Conservation (phyloP, 768 basidiomycete genomes). For the Leccinum pellstonianum region DNA sequence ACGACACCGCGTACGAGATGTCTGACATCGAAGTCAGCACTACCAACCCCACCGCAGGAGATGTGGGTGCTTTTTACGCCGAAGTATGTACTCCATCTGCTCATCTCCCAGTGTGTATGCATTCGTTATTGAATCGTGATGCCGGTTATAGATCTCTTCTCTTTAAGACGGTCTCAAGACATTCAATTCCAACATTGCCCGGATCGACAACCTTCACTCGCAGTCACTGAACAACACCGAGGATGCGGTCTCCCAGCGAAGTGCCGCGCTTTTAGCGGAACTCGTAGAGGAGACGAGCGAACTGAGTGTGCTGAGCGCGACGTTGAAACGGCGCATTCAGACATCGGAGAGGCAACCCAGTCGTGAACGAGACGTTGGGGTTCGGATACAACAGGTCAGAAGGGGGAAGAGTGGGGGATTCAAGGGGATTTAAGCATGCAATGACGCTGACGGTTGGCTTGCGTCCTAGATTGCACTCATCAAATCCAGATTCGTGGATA, state of each 20-base stretch:
- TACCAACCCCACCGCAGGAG: conserved; percentile 37
- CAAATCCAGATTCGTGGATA: conserved; percentile 79
- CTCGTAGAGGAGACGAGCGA: conserved; percentile 71
- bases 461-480: conserved; percentile 52
- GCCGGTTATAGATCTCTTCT: conserved; percentile 56
- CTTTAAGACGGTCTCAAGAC: conserved; percentile 67
- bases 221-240: conserved; percentile 78
- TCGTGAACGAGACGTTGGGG: conserved; percentile 62
- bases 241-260: conserved; percentile 60
- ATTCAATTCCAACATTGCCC: conserved; percentile 67
- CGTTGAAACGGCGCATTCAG: conserved; percentile 72
- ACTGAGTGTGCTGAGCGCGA: conserved; percentile 45
- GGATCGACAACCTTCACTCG: conserved; percentile 71
- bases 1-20: conserved; percentile 68
- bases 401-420: too few relatives aligned
- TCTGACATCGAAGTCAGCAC: conserved; percentile 41
- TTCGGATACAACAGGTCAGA: conserved; percentile 74
- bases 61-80: conserved; percentile 71
- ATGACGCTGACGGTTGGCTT: conserved; percentile 10
- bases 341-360: conserved; percentile 64
- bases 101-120: background rate
- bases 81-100: conserved; percentile 49
- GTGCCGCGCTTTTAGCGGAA: conserved; percentile 62
- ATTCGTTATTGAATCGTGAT: background rate
- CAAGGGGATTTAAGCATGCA: conserved; percentile 10